phyloP scores from a whole-genome alignment of 257 asterid species.

The Vinca minor region DNA sequence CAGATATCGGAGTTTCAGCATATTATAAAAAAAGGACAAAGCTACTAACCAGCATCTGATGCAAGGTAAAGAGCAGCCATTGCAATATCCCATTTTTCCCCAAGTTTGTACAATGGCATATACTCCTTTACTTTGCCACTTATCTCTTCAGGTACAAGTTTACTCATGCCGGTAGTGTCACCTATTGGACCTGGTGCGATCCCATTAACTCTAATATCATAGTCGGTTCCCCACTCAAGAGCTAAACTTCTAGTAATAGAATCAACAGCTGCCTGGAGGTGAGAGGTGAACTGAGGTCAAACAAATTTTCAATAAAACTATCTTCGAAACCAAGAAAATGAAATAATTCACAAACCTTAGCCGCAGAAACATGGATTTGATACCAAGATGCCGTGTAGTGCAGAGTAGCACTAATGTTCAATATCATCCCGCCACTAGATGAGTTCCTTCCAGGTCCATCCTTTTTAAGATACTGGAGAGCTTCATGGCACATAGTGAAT shows the following conservation, averaged over 20 bases:
- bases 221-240: conserved; percentile 86
- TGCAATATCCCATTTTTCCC: conserved; percentile 92
- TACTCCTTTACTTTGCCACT: conserved; percentile 26
- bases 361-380: conserved; percentile 87
- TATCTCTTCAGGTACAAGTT: conserved; percentile 62
- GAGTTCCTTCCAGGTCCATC: conserved; percentile 52
- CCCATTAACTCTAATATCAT: conserved; percentile 75
- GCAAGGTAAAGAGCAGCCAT: conserved; percentile 86
- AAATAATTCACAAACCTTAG: conserved; percentile 58
- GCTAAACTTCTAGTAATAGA: conserved; percentile 75
- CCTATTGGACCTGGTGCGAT: conserved; percentile 89
- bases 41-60: conserved; percentile 66
- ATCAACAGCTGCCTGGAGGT: conserved; percentile 73
- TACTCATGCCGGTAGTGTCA: conserved; percentile 66
- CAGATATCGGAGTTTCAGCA: neutral
- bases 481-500: conserved; percentile 88
- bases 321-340: conserved; percentile 7
- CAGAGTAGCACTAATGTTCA: conserved; percentile 82
- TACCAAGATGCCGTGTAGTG: conserved; percentile 91
- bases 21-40: neutral
- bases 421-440: conserved; percentile 62
- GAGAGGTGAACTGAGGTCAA: conserved; percentile 3
- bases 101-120: conserved; percentile 57
- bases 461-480: conserved; percentile 60
- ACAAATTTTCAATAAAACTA: conserved; percentile 1